Evolutionary conservation across 805 yeast species (phyloP), one percentile per base, ranked within the genome.

Genomic region (Wickerhamomyces strasburgensis): DNA sequence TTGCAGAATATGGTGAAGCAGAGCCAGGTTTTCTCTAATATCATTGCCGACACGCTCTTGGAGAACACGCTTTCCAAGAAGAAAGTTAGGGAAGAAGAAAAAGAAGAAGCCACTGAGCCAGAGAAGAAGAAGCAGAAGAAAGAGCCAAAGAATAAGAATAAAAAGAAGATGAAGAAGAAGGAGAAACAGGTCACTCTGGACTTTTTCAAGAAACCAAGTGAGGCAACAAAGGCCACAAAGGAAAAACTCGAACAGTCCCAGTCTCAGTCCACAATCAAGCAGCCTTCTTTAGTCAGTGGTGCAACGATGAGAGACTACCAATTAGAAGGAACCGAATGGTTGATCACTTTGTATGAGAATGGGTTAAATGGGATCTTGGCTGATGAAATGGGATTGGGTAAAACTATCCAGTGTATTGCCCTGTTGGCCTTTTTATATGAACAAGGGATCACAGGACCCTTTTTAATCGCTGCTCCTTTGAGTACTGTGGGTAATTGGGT

Each of bases 341-440:
- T 93, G 29, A 73, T 81, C 11, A 82, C 96, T 0, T 62, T 90
- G 18, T 93, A 84, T 57, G 95, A 89, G 54, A 93, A 90, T 59
- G 98, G 98, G 0, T 66, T 90, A 19, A 90, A 90, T 58, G 98
- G 98, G 3, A 89, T 93, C 25, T 64, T 93, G 15, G 98, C 98
- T 1, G 98, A 93, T 62, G 98, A 90, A 58, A 90, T 90, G 98
- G 98, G 98, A 0, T 65, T 90, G 18, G 98, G 98, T 2, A 90
- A 90, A 56, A 93, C 98, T 0, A 60, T 90, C 6, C 96, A 93
- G 58, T 81, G 93, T 29, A 86, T 90, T 38, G 73, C 96, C 0
- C 68, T 90, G 42, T 51, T 88, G 4, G 75, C 86, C 5, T 85
- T 81, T 52, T 64, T 89, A 26, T 72, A 81, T 31, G 96, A 86